Percentiles rank a stretch among this genome's conserved stretches.
Conservation (phyloP, 2,329 filamentous ascomycete genomes). For the Ophiostoma sp. region DNA sequence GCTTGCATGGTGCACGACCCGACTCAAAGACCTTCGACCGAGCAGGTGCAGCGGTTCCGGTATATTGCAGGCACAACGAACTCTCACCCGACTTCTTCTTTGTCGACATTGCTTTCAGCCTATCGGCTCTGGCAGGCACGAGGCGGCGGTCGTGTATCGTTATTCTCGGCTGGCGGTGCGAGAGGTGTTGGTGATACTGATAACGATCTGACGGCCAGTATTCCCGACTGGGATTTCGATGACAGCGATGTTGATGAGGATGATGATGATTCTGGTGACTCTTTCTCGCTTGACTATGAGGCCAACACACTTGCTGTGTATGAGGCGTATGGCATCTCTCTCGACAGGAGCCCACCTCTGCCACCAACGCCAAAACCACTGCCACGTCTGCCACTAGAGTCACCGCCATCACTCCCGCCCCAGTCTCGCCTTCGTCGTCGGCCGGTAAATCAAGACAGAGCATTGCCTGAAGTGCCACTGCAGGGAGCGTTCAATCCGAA, state of each 20-base stretch:
- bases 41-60: neutral
- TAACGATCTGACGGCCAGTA: neutral
- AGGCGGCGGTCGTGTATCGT: neutral
- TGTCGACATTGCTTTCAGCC: neutral
- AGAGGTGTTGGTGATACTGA: neutral
- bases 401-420: neutral
- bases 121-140: constrained; percentile 1
- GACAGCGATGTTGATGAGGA: neutral
- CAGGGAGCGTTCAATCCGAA: constrained; percentile 57
- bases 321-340: constrained; percentile 50
- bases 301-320: constrained; percentile 59
- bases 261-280: neutral
- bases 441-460: neutral
- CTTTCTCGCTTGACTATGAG: constrained; percentile 8
- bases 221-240: neutral
- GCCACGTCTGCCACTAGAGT: neutral
- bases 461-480: constrained; percentile 54
- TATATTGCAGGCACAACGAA: neutral
- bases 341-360: constrained; percentile 29
- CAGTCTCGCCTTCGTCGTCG: neutral
- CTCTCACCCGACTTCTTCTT: neutral
- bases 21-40: neutral
- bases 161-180: neutral
- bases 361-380: neutral
- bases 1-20: constrained; percentile 61